Conservation (phyloP, 2,329 filamentous ascomycete species). For the Davidsoniella australis region DNA sequence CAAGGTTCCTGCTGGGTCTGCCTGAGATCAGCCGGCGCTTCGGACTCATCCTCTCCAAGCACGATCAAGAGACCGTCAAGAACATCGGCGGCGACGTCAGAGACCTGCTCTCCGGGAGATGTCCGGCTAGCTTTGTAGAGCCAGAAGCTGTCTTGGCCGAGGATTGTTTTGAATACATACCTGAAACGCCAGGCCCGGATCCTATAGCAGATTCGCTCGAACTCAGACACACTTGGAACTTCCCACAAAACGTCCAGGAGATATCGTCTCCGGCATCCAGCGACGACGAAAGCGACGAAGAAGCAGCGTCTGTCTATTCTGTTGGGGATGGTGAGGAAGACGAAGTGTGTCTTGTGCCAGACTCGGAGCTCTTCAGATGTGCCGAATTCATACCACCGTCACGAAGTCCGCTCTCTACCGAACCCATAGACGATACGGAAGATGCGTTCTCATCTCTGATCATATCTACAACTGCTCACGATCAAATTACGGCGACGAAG, state of each 20-base stretch:
- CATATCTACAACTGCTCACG: not conserved
- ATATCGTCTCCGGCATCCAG: not conserved
- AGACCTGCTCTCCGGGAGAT: conserved; percentile 2
- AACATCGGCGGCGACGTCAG: conserved; percentile 6
- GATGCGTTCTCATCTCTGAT: not conserved
- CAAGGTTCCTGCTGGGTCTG: conserved; percentile 3
- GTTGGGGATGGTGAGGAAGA: not conserved
- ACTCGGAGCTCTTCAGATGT: conserved; percentile 1
- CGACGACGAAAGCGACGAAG: not conserved
- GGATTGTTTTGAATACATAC: conserved; percentile 2
- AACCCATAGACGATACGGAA: not conserved
- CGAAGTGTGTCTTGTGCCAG: conserved; percentile 1
- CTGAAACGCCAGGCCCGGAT: not conserved
- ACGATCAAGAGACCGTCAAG: not conserved
- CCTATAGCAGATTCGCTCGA: conserved; percentile 2
- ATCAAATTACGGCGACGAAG: conserved; percentile 2
- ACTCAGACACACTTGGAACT: conserved; percentile 7
- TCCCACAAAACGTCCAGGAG: not conserved
- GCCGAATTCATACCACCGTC: not conserved
- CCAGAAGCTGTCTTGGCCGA: not conserved
- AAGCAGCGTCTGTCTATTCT: not conserved
- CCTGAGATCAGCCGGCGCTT: conserved; percentile 7
- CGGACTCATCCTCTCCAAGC: not conserved
- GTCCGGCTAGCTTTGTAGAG: conserved; percentile 8
- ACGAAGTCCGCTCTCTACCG: too few species aligned